Conservation (phyloP, 805 yeast genomes). For the Yamadazyma phyllophila region DNA sequence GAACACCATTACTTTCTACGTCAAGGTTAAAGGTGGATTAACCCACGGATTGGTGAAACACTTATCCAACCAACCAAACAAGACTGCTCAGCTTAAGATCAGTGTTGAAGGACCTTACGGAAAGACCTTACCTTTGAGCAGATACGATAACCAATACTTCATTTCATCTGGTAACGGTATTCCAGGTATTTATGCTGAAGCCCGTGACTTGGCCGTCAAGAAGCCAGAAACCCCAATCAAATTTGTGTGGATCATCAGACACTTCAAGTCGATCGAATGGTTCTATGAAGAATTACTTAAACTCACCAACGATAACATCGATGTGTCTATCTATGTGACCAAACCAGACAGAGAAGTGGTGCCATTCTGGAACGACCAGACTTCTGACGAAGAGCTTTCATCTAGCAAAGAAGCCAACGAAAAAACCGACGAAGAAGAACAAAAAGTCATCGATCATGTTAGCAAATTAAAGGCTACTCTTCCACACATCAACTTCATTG, state of each 20-base stretch:
- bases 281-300: constrained; percentile 33
- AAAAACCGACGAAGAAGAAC: constrained; percentile 4
- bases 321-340: constrained; percentile 43
- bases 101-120: constrained; percentile 43
- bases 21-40: constrained; percentile 44
- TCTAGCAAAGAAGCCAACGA: constrained; percentile 6
- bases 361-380: constrained; percentile 15
- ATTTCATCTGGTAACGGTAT: constrained; percentile 43
- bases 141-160: constrained; percentile 28
- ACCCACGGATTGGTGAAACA: constrained; percentile 35
- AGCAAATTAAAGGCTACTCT: constrained; percentile 20
- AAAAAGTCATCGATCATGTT: constrained; percentile 7
- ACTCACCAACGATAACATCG: constrained; percentile 30
- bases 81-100: constrained; percentile 28
- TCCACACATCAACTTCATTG: constrained; percentile 40
- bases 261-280: constrained; percentile 40
- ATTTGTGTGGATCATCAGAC: constrained; percentile 41
- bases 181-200: constrained; percentile 38
- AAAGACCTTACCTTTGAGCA: constrained; percentile 26
- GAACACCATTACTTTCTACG: constrained; percentile 45
- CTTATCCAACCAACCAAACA: constrained; percentile 31
- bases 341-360: constrained; percentile 15
- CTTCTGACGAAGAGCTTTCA: constrained; percentile 2
- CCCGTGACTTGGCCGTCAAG: constrained; percentile 23
- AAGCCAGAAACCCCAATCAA: constrained; percentile 17